Base-by-base conservation (phyloP, 352 stramenopile genomes). In the Hyaloperonospora brassicae region DNA sequence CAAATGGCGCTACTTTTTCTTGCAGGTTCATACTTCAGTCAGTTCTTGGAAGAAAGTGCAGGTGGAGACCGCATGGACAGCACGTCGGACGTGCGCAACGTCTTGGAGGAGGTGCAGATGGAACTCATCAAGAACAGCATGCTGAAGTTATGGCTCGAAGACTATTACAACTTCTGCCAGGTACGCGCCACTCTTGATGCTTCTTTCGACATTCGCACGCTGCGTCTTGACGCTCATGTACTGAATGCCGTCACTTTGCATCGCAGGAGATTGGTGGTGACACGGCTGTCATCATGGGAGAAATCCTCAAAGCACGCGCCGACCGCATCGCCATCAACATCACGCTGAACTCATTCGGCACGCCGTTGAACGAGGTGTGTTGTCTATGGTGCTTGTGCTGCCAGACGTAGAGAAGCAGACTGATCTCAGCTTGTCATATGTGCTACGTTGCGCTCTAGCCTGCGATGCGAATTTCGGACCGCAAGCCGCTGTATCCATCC, bases 271-370 rank as follows among this genome's bases (percentile, higher is more conserved):
- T 98, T 52, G 96, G 96, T n/a, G 96, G 96, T 13, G 96, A 99
- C 52, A 99, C 96, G 27, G 90, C 81, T n/a, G 66, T 90, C 6
- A 95, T 99, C 57, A 99, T 99, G 96, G 90, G 94, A 31, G 93
- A 98, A 61, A 90, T 99, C 43, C 69, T 98, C 31, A 68, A 78
- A 55, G 93, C 95, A 36, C 87, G 96, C 30, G 97, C 96, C 34
- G 97, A 99, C 68, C 96, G 92, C 41, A 97, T 98, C 50, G 95
- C 96, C 22, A 99, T 99, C 70, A 99, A 99, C 75, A 98, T 99
- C 57, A 99, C 97, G 25, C 79, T 99, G 50, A 99, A 99, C 81
- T 99, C 95, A 38, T 99, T 98, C 59, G 93, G 89, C 46, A 96
- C 87, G 21, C 82, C 79, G 17, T 64, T 96, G 50, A 96, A 96